Evolutionary conservation across 1,139 yeast species (phyloP).

Genomic region (Ogataea hybrid): DNA sequence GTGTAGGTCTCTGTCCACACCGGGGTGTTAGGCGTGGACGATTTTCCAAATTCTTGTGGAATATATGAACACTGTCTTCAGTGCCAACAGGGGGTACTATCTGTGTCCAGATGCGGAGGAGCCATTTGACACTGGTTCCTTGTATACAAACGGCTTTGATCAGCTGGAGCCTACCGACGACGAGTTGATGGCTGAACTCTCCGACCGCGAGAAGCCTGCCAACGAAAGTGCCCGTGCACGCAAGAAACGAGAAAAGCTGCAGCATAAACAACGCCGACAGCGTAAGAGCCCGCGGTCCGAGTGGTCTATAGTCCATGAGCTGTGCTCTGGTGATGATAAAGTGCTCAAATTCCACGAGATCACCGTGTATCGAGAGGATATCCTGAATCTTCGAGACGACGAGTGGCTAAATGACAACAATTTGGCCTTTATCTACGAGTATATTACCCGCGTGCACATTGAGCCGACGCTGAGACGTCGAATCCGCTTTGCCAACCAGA

Average conservation of each 20-base stretch:
- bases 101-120: slow-evolving; percentile 17
- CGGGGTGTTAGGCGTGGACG: slow-evolving; percentile 4
- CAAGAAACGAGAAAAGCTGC: slow-evolving; percentile 7
- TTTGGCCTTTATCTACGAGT: slow-evolving; percentile 61
- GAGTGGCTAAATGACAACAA: slow-evolving; percentile 79
- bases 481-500: slow-evolving; percentile 22
- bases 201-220: slow-evolving; percentile 4
- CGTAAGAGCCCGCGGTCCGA: neutral
- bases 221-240: slow-evolving; percentile 7
- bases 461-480: slow-evolving; percentile 26
- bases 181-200: slow-evolving; percentile 1
- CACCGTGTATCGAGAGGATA: slow-evolving; percentile 45
- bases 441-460: slow-evolving; percentile 41
- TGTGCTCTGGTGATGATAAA: slow-evolving; percentile 31
- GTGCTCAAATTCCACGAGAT: slow-evolving; percentile 46
- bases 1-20: neutral
- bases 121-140: slow-evolving; percentile 9
- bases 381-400: slow-evolving; percentile 44
- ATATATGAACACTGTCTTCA: slow-evolving; percentile 22
- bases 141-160: slow-evolving; percentile 35
- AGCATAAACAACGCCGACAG: slow-evolving; percentile 6
- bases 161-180: slow-evolving; percentile 19
- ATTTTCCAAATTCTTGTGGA: too few relatives aligned
- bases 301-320: slow-evolving; percentile 4
- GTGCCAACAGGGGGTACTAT: slow-evolving; percentile 26